Conservation (phyloP, 495 filamentous ascomycete genomes). For the Lasiosphaeria hispida region DNA sequence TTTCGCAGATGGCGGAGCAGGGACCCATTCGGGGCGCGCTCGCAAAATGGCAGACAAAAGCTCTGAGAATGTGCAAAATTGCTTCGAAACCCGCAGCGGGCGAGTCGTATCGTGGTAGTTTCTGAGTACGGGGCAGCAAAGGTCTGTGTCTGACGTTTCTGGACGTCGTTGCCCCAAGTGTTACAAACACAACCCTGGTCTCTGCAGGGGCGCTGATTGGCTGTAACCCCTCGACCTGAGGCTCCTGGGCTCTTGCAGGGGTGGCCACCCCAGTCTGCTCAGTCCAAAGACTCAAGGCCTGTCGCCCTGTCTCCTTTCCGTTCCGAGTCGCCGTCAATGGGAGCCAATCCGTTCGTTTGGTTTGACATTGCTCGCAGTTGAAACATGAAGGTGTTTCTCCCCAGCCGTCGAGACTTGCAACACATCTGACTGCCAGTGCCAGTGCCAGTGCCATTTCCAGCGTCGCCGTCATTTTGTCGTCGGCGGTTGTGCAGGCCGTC, state of each 20-base stretch:
- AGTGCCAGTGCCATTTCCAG: not conserved
- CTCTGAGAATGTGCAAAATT: not conserved
- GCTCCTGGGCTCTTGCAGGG: slow-evolving; percentile 37
- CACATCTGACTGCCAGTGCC: too few relatives aligned
- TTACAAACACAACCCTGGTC: slow-evolving; percentile 35
- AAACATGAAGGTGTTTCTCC: slow-evolving; percentile 37
- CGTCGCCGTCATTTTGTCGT: too few relatives aligned
- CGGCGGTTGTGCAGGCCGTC: too few relatives aligned
- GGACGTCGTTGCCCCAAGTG: slow-evolving; percentile 31
- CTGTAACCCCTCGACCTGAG: slow-evolving; percentile 23
- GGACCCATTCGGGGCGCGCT: not conserved
- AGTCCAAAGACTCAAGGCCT: not conserved
- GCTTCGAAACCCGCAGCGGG: not conserved
- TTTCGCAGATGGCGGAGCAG: too few relatives aligned
- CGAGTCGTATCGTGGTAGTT: slow-evolving; percentile 24
- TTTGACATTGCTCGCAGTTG: slow-evolving; percentile 30
- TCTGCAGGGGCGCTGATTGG: slow-evolving; percentile 29
- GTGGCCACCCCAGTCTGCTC: slow-evolving; percentile 4
- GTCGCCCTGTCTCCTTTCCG: slow-evolving; percentile 13
- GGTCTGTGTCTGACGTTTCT: slow-evolving; percentile 35
- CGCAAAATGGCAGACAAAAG: not conserved
- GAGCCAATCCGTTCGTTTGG: slow-evolving; percentile 29
- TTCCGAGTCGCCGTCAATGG: slow-evolving; percentile 3
- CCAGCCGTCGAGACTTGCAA: slow-evolving; percentile 15
- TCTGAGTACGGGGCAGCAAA: slow-evolving; percentile 16